Percentiles rank a stretch among this genome's conserved stretches.
Evolutionary conservation across 441 rosid species (phyloP).

Genomic region (Monsonia emarginata): DNA sequence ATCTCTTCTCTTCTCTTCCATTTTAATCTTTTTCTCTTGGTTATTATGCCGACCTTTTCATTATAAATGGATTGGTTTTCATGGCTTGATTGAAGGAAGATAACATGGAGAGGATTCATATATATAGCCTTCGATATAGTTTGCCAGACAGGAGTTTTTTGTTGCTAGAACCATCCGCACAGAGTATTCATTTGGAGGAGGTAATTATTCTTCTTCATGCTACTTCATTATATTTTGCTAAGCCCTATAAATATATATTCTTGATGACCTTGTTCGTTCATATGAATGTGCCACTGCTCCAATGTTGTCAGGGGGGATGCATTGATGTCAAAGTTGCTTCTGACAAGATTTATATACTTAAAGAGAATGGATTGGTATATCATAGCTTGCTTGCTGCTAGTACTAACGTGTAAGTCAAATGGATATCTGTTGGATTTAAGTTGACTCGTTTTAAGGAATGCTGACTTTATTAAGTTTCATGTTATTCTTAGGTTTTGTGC

Average conservation of each 20-base stretch:
- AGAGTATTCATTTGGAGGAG: constrained; percentile 57
- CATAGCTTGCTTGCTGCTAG: constrained; percentile 28
- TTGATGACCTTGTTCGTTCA: constrained; percentile 10
- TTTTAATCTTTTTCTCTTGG: not conserved
- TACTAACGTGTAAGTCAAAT: constrained; percentile 44
- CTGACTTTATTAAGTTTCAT: not conserved
- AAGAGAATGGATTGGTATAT: constrained; percentile 50
- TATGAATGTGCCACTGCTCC: constrained; percentile 16
- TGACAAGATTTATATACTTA: constrained; percentile 62
- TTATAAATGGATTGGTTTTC: constrained; percentile 16
- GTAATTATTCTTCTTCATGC: constrained; percentile 25
- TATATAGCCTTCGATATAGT: constrained; percentile 39
- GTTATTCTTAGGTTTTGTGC: no score
- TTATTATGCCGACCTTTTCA: constrained; percentile 12
- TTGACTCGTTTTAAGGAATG: not conserved
- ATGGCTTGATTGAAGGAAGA: constrained; percentile 36
- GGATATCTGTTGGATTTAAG: not conserved
- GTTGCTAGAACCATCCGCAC: constrained; percentile 41
- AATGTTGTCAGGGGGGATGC: constrained; percentile 51
- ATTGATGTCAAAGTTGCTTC: constrained; percentile 67
- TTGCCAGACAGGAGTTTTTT: constrained; percentile 38
- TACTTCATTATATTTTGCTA: not conserved
- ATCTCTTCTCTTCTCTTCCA: not conserved
- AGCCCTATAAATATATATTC: constrained; percentile 6
- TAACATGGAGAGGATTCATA: constrained; percentile 43